Conservation (phyloP, 2,329 filamentous ascomycete species). For the Rachicladosporium sp. region DNA sequence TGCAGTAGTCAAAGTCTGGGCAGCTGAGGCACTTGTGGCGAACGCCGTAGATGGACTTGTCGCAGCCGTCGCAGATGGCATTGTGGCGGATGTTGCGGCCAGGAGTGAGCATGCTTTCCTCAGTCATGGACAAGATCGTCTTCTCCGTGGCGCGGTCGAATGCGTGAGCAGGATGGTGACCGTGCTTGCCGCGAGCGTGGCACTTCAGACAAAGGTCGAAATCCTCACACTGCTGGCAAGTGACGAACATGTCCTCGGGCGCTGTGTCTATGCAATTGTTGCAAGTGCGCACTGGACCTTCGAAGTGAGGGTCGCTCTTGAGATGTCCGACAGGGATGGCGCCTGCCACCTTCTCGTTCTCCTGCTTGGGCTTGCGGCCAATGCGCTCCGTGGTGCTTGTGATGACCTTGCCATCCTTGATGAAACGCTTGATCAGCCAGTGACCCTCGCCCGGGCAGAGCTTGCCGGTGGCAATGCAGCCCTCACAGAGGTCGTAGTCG, state of each 20-base stretch:
- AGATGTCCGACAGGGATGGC: no score
- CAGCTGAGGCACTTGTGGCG: slow-evolving; percentile 96
- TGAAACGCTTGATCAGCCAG: slow-evolving; percentile 86
- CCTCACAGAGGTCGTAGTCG: slow-evolving; percentile 83
- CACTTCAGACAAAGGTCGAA: slow-evolving; percentile 84
- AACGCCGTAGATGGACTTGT: slow-evolving; percentile 73
- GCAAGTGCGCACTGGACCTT: slow-evolving; percentile 46
- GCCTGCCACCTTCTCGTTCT: slow-evolving; percentile 18
- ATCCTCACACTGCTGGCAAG: slow-evolving; percentile 74
- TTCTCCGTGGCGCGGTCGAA: slow-evolving; percentile 59
- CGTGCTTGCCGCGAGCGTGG: slow-evolving; percentile 64
- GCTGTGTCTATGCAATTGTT: slow-evolving; percentile 54
- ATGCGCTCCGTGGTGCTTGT: slow-evolving; percentile 79
- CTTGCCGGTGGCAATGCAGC: slow-evolving; percentile 62
- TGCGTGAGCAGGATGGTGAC: slow-evolving; percentile 78
- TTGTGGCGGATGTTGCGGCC: slow-evolving; percentile 74
- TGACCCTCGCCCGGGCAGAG: slow-evolving; percentile 69
- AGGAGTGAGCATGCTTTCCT: slow-evolving; percentile 57
- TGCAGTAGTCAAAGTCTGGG: slow-evolving; percentile 95
- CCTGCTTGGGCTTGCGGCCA: slow-evolving; percentile 41
- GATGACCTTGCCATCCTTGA: slow-evolving; percentile 65
- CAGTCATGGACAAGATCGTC: slow-evolving; percentile 46
- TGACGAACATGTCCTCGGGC: slow-evolving; percentile 67
- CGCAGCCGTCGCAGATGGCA: slow-evolving; percentile 89
- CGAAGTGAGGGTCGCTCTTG: no score